phyloP scores from a whole-genome alignment of 352 stramenopile genomes.

The Thraustochytrium sp. region DNA sequence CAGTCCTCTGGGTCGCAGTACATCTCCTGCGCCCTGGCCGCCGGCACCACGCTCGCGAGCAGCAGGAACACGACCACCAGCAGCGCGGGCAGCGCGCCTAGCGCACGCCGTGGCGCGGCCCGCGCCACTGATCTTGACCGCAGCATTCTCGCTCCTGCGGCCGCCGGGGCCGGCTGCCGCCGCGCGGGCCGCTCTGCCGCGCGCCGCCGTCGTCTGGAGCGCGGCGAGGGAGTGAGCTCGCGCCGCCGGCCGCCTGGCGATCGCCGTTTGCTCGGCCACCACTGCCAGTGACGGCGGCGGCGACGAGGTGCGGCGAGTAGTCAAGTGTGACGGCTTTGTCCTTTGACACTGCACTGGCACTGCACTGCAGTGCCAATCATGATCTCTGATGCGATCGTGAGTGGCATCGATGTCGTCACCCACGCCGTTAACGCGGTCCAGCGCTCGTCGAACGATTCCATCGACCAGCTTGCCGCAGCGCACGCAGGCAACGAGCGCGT shows the following conservation, averaged over 20 bases:
- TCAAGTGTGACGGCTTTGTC: not conserved
- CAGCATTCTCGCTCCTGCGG: too few relatives aligned
- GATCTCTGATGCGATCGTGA: not conserved
- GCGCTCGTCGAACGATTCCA: not conserved
- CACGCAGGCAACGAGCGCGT: not conserved
- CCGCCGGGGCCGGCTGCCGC: too few relatives aligned
- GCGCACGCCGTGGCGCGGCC: not conserved
- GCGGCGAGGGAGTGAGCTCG: not conserved
- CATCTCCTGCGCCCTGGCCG: not conserved
- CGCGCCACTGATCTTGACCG: too few relatives aligned
- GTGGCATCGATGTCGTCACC: not conserved
- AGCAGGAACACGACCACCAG: not conserved
- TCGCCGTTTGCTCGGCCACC: not conserved
- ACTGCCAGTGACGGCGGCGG: too few relatives aligned
- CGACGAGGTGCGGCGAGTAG: not conserved
- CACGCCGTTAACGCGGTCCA: not conserved
- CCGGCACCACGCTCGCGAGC: not conserved
- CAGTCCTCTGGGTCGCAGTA: conserved; percentile 40
- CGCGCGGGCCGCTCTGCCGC: too few relatives aligned
- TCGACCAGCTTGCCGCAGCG: not conserved
- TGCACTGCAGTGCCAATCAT: not conserved
- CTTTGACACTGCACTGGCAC: not conserved
- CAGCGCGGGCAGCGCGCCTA: not conserved
- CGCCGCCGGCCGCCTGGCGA: not conserved
- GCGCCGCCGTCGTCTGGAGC: not conserved